Percentiles rank a stretch among this genome's conserved stretches.
Evolutionary conservation across 225 moss, liverwort and hornwort species (phyloP).

Genomic region (Thuidium tamariscinum): DNA sequence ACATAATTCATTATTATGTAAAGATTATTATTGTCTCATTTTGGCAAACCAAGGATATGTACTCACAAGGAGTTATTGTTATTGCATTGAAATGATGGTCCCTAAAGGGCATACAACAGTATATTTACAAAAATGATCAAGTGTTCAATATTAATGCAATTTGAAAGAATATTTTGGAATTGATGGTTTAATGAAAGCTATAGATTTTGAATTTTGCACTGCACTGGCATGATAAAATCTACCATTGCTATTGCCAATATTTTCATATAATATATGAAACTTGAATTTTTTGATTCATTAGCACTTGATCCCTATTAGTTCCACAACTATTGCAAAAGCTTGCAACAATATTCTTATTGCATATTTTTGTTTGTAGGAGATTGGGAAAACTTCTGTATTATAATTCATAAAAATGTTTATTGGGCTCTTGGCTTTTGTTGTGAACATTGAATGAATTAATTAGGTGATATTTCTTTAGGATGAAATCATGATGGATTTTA

Average conservation of each 20-base stretch:
- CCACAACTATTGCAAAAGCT: no score
- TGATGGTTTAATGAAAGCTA: not conserved
- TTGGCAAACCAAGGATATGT: not conserved
- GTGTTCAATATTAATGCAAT: not conserved
- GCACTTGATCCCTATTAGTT: not conserved
- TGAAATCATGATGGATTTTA: no score
- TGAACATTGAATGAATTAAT: no score
- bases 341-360: no score
- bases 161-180: not conserved
- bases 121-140: not conserved
- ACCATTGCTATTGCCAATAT: not conserved
- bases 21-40: not conserved
- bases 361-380: no score
- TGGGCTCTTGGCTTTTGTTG: no score
- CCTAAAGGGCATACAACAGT: not conserved
- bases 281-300: not conserved
- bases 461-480: no score
- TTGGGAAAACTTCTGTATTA: fast-evolving
- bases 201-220: not conserved
- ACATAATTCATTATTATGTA: fast-evolving
- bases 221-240: not conserved
- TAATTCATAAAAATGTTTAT: no score
- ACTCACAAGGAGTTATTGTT: not conserved
- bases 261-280: not conserved
- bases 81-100: not conserved